Percentiles rank a stretch among this genome's conserved stretches.
Evolutionary conservation across 2,329 filamentous ascomycete genomes (phyloP).

Genomic region (Xylogone sp.): DNA sequence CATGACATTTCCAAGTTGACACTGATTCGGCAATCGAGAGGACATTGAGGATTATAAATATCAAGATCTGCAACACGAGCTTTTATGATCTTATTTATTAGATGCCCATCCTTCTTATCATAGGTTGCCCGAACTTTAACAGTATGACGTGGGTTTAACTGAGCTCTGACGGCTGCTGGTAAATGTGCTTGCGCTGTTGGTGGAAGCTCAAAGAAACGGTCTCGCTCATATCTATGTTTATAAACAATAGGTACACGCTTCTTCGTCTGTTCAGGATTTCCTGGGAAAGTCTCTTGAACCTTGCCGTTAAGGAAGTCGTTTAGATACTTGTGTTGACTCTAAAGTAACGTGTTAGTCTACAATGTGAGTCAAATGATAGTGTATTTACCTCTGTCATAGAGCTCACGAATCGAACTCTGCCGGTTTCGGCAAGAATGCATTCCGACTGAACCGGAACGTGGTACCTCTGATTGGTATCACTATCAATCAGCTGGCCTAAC

Average conservation of each 20-base stretch:
- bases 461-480: slow-evolving; percentile 66
- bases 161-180: slow-evolving; percentile 59
- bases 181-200: slow-evolving; percentile 54
- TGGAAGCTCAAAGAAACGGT: slow-evolving; percentile 78
- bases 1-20: slow-evolving; percentile 93
- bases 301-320: slow-evolving; percentile 80
- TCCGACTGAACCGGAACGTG: slow-evolving; percentile 66
- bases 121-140: slow-evolving; percentile 71
- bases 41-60: slow-evolving; percentile 70
- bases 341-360: slow-evolving; percentile 11
- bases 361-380: not conserved
- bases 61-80: slow-evolving; percentile 84
- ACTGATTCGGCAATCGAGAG: slow-evolving; percentile 88
- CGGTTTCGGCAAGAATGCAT: slow-evolving; percentile 60
- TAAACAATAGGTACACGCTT: slow-evolving; percentile 68
- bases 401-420: slow-evolving; percentile 70
- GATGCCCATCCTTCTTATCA: slow-evolving; percentile 66
- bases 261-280: slow-evolving; percentile 36
- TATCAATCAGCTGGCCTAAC: slow-evolving; percentile 75
- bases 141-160: slow-evolving; percentile 53
- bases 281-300: slow-evolving; percentile 54
- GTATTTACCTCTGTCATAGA: slow-evolving; percentile 82
- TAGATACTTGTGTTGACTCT: slow-evolving; percentile 77
- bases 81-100: slow-evolving; percentile 86
- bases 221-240: slow-evolving; percentile 75